Percentiles rank a stretch among this genome's conserved stretches.
These are phyloP conservation scores for Phytophthora idaei DNA, from an alignment of 352 stramenopile species.

Conservation along the genomic window DNA sequence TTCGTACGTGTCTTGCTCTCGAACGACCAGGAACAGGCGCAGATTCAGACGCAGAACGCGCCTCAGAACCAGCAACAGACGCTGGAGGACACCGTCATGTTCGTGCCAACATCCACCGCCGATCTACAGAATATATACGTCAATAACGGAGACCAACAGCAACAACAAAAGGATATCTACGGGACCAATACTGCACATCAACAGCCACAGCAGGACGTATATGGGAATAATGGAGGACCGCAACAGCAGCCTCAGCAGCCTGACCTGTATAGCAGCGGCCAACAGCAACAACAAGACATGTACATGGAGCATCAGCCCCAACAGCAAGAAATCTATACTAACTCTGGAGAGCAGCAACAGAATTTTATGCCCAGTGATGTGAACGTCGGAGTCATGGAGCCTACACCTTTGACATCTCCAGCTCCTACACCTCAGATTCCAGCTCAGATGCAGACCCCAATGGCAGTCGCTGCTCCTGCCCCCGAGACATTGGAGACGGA, in stretches of 20 bases:
- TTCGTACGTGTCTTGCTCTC: conserved; percentile 47
- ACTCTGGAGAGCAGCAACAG: conserved; percentile 12
- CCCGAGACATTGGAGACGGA: conserved; percentile 9
- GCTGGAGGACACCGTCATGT: conserved; percentile 25
- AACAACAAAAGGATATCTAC: conserved; percentile 24
- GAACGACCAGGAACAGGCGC: conserved; percentile 27
- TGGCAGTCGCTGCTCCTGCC: conserved; percentile 1
- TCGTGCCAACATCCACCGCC: conserved; percentile 20
- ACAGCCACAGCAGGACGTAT: conserved; percentile 11
- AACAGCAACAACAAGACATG: conserved; percentile 14
- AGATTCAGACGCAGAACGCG: conserved; percentile 3
- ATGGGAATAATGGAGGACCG: conserved; percentile 3
- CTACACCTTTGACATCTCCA: conserved; percentile 14
- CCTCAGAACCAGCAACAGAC: conserved; percentile 13
- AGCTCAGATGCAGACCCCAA: background rate
- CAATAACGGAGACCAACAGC: conserved; percentile 30
- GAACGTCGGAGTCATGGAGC: conserved; percentile 23
- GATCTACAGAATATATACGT: conserved; percentile 32
- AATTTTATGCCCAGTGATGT: conserved; percentile 18
- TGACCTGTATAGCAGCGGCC: conserved; percentile 7
- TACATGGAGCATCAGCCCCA: conserved; percentile 12
- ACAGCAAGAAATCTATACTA: conserved; percentile 19
- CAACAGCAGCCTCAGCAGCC: conserved; percentile 6
- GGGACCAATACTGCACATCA: background rate
- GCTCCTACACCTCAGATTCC: conserved; percentile 1